These are phyloP conservation scores for Coemansia sp. DNA, from an alignment of 192 early-diverging fungal genomes.

Conservation along the genomic window DNA sequence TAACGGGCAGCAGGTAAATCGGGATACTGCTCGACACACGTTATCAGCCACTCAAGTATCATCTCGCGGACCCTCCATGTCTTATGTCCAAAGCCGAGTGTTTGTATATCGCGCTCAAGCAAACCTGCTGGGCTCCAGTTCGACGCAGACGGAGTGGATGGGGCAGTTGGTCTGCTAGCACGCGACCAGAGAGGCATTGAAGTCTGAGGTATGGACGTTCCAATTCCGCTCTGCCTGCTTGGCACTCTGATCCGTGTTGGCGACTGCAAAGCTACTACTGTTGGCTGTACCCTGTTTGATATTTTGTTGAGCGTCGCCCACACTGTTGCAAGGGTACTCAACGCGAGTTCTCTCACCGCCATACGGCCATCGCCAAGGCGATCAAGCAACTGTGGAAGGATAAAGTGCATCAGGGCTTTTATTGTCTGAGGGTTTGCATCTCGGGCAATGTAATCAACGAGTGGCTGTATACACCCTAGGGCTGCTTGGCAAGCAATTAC, in stretches of 20 bases:
- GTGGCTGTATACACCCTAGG: slow-evolving; percentile 37
- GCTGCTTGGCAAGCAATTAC: slow-evolving; percentile 55
- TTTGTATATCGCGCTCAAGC: slow-evolving; percentile 55
- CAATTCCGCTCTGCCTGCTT: slow-evolving; percentile 12
- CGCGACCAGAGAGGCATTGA: slow-evolving; percentile 32
- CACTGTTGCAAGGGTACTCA: slow-evolving; percentile 41
- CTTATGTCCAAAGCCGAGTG: slow-evolving; percentile 48
- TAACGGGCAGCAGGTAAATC: slow-evolving; percentile 42
- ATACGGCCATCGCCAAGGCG: slow-evolving; percentile 52
- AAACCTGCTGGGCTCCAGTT: slow-evolving; percentile 35
- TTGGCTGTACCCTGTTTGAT: slow-evolving; percentile 6
- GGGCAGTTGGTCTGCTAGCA: slow-evolving; percentile 13
- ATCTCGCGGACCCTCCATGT: slow-evolving; percentile 57
- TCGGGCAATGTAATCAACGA: slow-evolving; percentile 25
- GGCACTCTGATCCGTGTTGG: slow-evolving; percentile 14
- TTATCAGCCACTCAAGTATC: slow-evolving; percentile 48
- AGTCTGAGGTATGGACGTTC: slow-evolving; percentile 33
- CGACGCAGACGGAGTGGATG: slow-evolving; percentile 19
- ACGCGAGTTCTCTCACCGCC: slow-evolving; percentile 46
- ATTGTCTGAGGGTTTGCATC: slow-evolving; percentile 17
- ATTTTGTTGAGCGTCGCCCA: slow-evolving; percentile 31
- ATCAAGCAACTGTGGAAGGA: slow-evolving; percentile 46
- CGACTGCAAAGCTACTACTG: slow-evolving; percentile 1
- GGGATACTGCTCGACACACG: slow-evolving; percentile 38
- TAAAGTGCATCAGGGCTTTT: slow-evolving; percentile 43